A percentile compares a stretch with the other conserved stretches of the same genome.
Evolutionary conservation across 2,329 filamentous ascomycete species (phyloP).

Genomic region (Botryotinia convoluta): DNA sequence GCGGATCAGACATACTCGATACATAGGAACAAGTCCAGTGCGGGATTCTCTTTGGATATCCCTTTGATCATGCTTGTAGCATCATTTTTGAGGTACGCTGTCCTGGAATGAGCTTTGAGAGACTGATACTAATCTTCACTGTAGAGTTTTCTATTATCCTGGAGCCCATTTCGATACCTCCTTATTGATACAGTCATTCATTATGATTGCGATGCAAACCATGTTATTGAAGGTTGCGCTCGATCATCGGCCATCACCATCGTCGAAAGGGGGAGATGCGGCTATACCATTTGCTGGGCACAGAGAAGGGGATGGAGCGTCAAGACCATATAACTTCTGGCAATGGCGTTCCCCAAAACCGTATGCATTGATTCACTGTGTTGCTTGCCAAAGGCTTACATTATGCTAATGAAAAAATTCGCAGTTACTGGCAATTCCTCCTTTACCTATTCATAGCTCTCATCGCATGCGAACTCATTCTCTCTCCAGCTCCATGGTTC

Average conservation of each 20-base stretch:
- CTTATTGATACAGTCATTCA: slow-evolving; percentile 61
- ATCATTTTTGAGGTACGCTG: slow-evolving; percentile 58
- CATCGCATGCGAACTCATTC: slow-evolving; percentile 62
- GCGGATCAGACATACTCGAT: slow-evolving; percentile 65
- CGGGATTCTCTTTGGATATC: slow-evolving; percentile 68
- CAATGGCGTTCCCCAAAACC: slow-evolving; percentile 73
- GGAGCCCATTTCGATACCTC: slow-evolving; percentile 63
- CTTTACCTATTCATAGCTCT: slow-evolving; percentile 63
- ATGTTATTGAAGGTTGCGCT: slow-evolving; percentile 66
- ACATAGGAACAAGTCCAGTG: slow-evolving; percentile 61
- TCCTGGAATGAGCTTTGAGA: neutral
- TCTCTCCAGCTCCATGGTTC: slow-evolving; percentile 56
- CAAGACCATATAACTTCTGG: slow-evolving; percentile 76
- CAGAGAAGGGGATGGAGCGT: slow-evolving; percentile 40
- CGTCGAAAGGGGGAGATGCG: slow-evolving; percentile 59
- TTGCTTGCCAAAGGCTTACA: neutral
- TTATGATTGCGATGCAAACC: slow-evolving; percentile 64
- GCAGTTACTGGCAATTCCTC: slow-evolving; percentile 75
- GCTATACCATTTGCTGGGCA: slow-evolving; percentile 58
- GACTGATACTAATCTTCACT: slow-evolving; percentile 1
- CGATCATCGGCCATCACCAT: slow-evolving; percentile 60
- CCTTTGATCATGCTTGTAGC: slow-evolving; percentile 71
- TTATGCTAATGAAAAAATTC: slow-evolving; percentile 8
- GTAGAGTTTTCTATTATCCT: slow-evolving; percentile 68
- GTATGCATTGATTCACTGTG: slow-evolving; percentile 39